These are phyloP conservation scores for Smallanthus sonchifolius DNA, from an alignment of 129 eudicot species.

Conservation along the genomic window DNA sequence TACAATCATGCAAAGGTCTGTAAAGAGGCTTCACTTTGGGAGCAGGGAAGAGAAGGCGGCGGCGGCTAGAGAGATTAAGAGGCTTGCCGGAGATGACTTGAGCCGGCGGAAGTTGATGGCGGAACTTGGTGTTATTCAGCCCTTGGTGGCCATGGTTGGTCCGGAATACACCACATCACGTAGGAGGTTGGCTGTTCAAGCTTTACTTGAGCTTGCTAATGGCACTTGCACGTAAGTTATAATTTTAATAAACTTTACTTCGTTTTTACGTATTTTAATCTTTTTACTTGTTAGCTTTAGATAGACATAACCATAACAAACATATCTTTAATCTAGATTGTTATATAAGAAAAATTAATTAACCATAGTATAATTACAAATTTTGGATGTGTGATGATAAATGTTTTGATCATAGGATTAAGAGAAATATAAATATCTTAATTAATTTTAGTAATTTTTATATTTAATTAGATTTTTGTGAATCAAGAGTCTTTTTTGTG, in stretches of 20 bases:
- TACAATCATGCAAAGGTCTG: constrained; percentile 55
- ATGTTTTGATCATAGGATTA: not conserved
- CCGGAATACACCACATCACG: constrained; percentile 39
- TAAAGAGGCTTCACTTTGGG: constrained; percentile 88
- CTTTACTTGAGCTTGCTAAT: constrained; percentile 60
- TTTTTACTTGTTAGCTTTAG: not conserved
- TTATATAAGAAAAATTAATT: not conserved
- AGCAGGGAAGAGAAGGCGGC: constrained; percentile 66
- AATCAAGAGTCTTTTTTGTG: not conserved
- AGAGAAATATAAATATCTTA: not conserved
- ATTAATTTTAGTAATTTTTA: not conserved
- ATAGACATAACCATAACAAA: not conserved
- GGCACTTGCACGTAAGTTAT: constrained; percentile 82
- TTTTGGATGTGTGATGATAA: not conserved
- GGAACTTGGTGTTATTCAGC: constrained; percentile 88
- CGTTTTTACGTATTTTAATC: not conserved
- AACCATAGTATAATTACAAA: not conserved
- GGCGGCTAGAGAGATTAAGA: constrained; percentile 56
- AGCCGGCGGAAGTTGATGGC: constrained; percentile 62
- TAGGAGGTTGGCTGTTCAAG: constrained; percentile 62
- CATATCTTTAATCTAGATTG: not conserved
- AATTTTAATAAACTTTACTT: not conserved
- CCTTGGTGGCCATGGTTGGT: constrained; percentile 80
- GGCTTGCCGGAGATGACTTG: constrained; percentile 51
- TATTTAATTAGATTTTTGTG: not conserved